A percentile compares a stretch with the other conserved stretches of the same genome.
phyloP scores from a whole-genome alignment of 148 eudicot species.

The Simmondsia chinensis region DNA sequence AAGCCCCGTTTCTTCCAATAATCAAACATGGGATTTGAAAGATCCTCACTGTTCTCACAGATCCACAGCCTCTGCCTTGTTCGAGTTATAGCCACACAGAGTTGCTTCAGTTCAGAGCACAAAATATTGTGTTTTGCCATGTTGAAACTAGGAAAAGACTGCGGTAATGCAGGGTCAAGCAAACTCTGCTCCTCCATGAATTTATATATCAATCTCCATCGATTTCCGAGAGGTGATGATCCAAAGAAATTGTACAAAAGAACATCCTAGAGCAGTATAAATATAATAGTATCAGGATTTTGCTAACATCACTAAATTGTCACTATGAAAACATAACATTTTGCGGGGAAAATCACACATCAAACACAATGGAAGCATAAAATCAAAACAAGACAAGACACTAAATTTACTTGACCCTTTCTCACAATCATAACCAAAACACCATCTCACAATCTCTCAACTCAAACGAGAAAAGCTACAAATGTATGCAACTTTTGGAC shows the following conservation, averaged over 20 bases:
- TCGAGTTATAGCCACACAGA: slow-evolving; percentile 79
- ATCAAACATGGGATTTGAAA: slow-evolving; percentile 65
- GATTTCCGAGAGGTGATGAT: slow-evolving; percentile 46
- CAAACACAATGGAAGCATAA: no score
- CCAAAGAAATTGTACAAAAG: slow-evolving; percentile 65
- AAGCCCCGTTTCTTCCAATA: slow-evolving; percentile 57
- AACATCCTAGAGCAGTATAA: slow-evolving; percentile 52
- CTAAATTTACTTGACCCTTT: no score
- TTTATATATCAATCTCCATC: slow-evolving; percentile 57
- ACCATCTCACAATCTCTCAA: no score
- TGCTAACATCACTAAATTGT: no score
- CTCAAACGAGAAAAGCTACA: no score
- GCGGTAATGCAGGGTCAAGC: slow-evolving; percentile 18
- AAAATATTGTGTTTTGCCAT: slow-evolving; percentile 40
- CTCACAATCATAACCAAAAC: no score
- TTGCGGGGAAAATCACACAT: no score
- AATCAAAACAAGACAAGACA: no score
- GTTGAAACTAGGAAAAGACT: slow-evolving; percentile 32
- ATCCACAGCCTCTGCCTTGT: slow-evolving; percentile 84
- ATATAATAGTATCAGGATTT: no score
- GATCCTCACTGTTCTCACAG: slow-evolving; percentile 53
- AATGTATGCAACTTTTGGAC: no score
- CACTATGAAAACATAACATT: no score
- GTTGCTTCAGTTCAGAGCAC: slow-evolving; percentile 73
- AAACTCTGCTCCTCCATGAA: slow-evolving; percentile 38